Base-by-base conservation (phyloP, 371 early-diverging fungal species). In the Actinomucor elegans region DNA sequence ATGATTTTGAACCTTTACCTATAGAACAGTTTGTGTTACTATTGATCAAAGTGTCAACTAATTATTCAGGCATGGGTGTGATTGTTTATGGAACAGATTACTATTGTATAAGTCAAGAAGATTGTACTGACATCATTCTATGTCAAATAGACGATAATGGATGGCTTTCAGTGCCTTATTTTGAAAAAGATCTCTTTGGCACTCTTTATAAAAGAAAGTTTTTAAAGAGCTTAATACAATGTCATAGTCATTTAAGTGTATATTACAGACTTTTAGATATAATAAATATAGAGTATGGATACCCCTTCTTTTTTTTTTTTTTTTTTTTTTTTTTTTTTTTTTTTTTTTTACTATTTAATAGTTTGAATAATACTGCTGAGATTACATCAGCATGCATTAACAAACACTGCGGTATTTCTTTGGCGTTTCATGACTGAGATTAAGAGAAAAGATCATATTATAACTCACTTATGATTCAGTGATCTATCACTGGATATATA, bases 221-320 rank as follows among this genome's bases (percentile, higher is more conserved):
- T n/a, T 4, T 26, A 14, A 11, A 27, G 4, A 24, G 11, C 6
- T n/a, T 42, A 24, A 24, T 15, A 12, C 26, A 27, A 34, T 32
- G 32, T 34, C n/a, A 34, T 34, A 11, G 4, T 34, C 15, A 15
- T 34, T 11, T n/a, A 12, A 32, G 32, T 12, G 32, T 32, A 12
- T 36, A 32, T n/a, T n/a, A n/a, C n/a, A n/a, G n/a, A n/a, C n/a
- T n/a, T n/a, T n/a, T n/a, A n/a, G n/a, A n/a, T n/a, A n/a, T n/a
- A n/a, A n/a, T n/a, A n/a, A n/a, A n/a, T n/a, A n/a, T n/a, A 48
- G 35, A 35, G 34, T 33, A 35, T 48, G 14, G 35, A 35, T 35
- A 35, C 35, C 48, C 21, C 21, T 24, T 23, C 6, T 40, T 35
- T 31, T 35, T 35, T 35, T 27, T 43, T 27, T 43, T 43, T 28